Evolutionary conservation across 2,329 filamentous ascomycete genomes (phyloP), one percentile per base, ranked within the genome.

Genomic region (Pestalotiopsis sp.): DNA sequence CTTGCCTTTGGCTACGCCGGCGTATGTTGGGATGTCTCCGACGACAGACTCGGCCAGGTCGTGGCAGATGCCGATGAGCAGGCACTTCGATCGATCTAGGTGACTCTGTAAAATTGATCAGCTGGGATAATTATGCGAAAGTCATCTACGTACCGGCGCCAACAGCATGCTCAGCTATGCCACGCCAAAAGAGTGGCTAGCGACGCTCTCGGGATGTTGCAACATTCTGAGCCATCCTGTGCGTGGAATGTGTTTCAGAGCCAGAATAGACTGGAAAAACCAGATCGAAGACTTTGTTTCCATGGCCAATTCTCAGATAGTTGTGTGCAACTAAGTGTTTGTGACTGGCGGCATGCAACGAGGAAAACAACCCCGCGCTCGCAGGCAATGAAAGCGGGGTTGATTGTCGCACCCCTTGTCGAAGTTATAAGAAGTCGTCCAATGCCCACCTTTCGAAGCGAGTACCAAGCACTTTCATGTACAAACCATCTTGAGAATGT

Each of bases 161-260:
- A 40, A 12, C 5, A 40, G 58, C 25, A 61, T 17, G 25, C 25
- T 31, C 11, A 61, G 58, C 58, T 6, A 61, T 17, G 58, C 58
- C n/a, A 61, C 58, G 7, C 58, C 20, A 31, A 61, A 61, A 27
- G 58, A 61, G 31, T 61, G 58, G 17, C 58, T 31, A 7, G 58
- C 58, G 6, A 61, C 58, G 25, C 58, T 61, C 31, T 61, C 58
- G 17, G 58, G 58, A 31, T 31, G 58, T 6, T 23, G 14, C 6
- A 61, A 4, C n/a, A 17, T 61, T 61, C 58, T 61, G n/a, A 61
- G 25, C 58, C 58, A 61, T 17, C 58, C 58, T 7, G 58, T 61
- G 6, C 58, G 58, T 6, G 58, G 58, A 23, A 61, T 11, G 31
- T 61, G 11, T 31, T 61, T 61, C 20, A 61, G n/a, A 40, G 38